Base-by-base conservation (phyloP, 768 basidiomycete genomes). In the Xerocomus potaroensis region DNA sequence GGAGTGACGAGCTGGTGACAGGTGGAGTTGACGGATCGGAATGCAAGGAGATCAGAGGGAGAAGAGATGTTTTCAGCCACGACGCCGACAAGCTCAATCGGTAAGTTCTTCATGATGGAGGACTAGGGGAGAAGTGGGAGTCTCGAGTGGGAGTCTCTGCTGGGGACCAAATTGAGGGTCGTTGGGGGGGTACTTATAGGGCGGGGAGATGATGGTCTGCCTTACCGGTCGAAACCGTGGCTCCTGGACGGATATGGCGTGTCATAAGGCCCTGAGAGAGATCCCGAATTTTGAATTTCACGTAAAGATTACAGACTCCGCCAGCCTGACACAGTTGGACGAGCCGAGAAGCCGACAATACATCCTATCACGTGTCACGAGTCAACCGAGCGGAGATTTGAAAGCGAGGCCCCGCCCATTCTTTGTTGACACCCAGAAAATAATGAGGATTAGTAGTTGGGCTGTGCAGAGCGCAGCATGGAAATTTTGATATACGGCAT, bases 1-100 rank as follows among this genome's bases (percentile, higher is more conserved):
- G 64, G 61, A 0, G 65, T 66, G 24, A 53, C 65, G 0, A 65
- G 54, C 14, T 53, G 43, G n/a, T 53, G 52, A 23, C 55, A 65
- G 0, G 53, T 48, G 12, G 59, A 43, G 49, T 65, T 67, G 44
- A 65, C 45, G 18, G 47, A 45, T 37, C 64, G 64, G 6, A 65
- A 48, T 6, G 59, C 48, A 16, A 65, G 59, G 31, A 65, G 64
- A 23, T 65, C 64, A 26, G 54, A 41, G 23, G 53, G n/a, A 6
- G 59, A 57, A 6, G 49, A 48, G 7, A 67, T 21, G 42, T 54
- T 63, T 37, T 56, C 49, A 11, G 55, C 55, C 37, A 65, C 53
- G 2, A 51, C 48, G 18, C 50, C 54, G 46, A 65, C 47, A 14
- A 65, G 64, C 37, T 65, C 64, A 8, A 65, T 42, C 8, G 64